phyloP scores from a whole-genome alignment of 495 filamentous ascomycete genomes.

The Penicillium ochrochloron region DNA sequence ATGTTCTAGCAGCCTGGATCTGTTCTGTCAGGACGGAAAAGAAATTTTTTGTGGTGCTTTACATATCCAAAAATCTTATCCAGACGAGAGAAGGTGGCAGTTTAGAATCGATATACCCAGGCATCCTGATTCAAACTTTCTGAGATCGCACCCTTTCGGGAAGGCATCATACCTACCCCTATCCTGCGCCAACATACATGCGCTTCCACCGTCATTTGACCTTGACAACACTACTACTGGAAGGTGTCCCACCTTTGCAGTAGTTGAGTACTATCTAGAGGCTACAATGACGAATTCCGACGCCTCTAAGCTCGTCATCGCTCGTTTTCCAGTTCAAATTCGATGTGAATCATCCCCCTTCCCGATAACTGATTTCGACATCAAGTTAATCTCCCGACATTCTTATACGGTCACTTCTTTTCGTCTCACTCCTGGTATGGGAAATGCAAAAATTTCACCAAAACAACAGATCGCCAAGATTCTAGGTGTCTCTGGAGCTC shows the following conservation, averaged over 20 bases:
- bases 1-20: not conserved
- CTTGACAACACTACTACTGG: not conserved
- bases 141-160: not conserved
- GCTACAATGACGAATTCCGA: not conserved
- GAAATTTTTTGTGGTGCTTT: not conserved
- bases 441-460: not conserved
- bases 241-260: not conserved
- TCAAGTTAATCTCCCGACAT: not conserved
- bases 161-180: conserved; percentile 1
- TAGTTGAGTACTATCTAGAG: conserved; percentile 1
- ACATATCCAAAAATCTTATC: not conserved
- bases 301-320: not conserved
- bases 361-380: conserved; percentile 7
- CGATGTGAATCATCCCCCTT: conserved; percentile 1
- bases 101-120: not conserved
- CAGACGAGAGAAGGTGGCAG: not conserved
- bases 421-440: not conserved
- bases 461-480: not conserved
- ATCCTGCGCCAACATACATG: not conserved
- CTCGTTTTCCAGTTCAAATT: conserved; percentile 5
- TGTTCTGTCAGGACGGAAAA: not conserved
- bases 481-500: not conserved
- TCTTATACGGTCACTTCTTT: not conserved
- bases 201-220: conserved; percentile 3
- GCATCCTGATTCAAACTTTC: not conserved